Evolutionary conservation across 2,329 filamentous ascomycete species (phyloP), one percentile per base, ranked within the genome.

Genomic region (Colletotrichum filicis): DNA sequence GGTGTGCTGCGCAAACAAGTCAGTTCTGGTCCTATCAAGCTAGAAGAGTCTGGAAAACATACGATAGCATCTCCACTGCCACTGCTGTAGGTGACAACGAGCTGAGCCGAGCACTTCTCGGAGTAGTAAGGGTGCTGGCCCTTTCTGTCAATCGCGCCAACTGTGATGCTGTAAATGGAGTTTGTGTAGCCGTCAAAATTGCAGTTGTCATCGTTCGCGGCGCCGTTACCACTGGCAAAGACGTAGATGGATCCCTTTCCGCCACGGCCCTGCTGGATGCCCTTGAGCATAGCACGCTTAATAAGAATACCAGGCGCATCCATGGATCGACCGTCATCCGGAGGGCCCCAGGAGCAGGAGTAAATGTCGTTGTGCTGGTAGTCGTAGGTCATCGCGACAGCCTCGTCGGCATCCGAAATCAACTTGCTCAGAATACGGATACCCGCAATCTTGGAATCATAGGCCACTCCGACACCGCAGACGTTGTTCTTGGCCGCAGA

Each of bases 141-240:
- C 76, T 93, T 91, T 72, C 94, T 89, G 81, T 98, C 95, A 74
- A 99, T 93, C 42, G 96, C 96, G 49, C 97, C 97, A 22, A 99
- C 95, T 0, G 95, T 98, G 78, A 99, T 97, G 81, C 95, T 98
- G 87, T 98, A 99, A 78, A 99, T 99, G 80, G 95, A 98, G 86
- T 99, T 99, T 73, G 97, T 99, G 84, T 99, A 99, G 52, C 97
- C 97, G 80, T 99, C 97, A 81, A 99, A 99, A 82, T 99, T 99
- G 88, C 97, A 99, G 83, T 99, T 98, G 82, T 99, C 97, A 59
- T 94, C 95, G 75, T 87, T 91, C 4, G 88, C 87, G 11, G 96
- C 97, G 71, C 97, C 97, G 79, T 99, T 99, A 72, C 97, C 97
- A 76, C 96, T 95, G 56, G 97, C 97, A 82, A 99, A 99, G 67